A percentile compares a stretch with the other conserved stretches of the same genome.
These are phyloP conservation scores for Claviceps humidiphila DNA, from an alignment of 2,329 filamentous ascomycete genomes.

Conservation along the genomic window DNA sequence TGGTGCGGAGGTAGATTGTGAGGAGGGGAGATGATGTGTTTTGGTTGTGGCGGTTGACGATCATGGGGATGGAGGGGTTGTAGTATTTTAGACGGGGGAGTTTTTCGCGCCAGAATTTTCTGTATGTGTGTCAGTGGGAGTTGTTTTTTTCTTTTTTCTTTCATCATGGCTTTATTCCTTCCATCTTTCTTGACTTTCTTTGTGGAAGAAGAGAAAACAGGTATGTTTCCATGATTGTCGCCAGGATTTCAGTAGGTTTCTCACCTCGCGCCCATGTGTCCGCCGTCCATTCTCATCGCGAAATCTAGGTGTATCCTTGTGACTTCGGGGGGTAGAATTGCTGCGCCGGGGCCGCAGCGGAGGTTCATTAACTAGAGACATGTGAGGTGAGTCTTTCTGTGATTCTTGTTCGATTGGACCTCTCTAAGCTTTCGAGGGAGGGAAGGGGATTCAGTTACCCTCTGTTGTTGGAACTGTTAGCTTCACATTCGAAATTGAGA, in stretches of 20 bases:
- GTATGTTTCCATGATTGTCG: too few species aligned
- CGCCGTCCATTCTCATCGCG: slow-evolving; percentile 44
- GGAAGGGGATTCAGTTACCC: slow-evolving; percentile 22
- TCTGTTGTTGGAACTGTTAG: slow-evolving; percentile 19
- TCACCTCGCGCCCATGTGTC: slow-evolving; percentile 61
- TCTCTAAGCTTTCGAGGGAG: slow-evolving; percentile 4
- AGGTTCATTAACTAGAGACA: slow-evolving; percentile 53
- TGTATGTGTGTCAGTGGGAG: slow-evolving; percentile 21
- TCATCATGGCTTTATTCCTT: too few species aligned
- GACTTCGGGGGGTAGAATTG: slow-evolving; percentile 63
- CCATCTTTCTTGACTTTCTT: too few species aligned
- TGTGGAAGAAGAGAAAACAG: too few species aligned
- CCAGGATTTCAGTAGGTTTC: not conserved
- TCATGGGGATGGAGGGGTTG: slow-evolving; percentile 77
- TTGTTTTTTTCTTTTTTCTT: not conserved
- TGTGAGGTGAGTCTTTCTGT: slow-evolving; percentile 12
- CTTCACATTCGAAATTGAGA: not conserved
- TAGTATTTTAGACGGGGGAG: slow-evolving; percentile 86
- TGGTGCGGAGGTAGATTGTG: slow-evolving; percentile 49
- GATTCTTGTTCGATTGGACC: not conserved
- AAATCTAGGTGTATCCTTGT: slow-evolving; percentile 66
- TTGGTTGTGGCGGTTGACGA: slow-evolving; percentile 55
- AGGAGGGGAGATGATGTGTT: slow-evolving; percentile 45
- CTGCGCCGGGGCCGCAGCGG: slow-evolving; percentile 70
- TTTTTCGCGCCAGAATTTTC: slow-evolving; percentile 78